Conservation (phyloP, 768 basidiomycete genomes). For the Wakefieldia striispora region DNA sequence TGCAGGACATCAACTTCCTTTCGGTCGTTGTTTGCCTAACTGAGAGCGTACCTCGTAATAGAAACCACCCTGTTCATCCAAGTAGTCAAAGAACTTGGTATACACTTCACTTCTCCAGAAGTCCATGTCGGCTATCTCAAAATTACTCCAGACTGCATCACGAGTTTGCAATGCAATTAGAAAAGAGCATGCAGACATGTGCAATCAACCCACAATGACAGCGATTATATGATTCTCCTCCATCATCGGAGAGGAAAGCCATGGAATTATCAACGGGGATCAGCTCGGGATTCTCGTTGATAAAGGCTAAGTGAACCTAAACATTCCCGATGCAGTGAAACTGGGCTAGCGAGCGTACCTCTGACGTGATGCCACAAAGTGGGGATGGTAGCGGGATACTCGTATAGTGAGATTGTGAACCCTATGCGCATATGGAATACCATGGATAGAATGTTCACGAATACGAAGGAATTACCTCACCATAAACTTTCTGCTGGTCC, state of each 20-base stretch:
- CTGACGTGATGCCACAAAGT: conserved; percentile 76
- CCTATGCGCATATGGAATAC: conserved; percentile 37
- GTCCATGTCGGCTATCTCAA: conserved; percentile 86
- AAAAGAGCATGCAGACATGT: neutral
- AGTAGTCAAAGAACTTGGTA: conserved; percentile 74
- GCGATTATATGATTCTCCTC: conserved; percentile 68
- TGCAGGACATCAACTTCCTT: neutral
- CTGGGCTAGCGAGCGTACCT: conserved; percentile 38
- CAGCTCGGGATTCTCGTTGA: conserved; percentile 57
- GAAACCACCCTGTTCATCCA: conserved; percentile 84
- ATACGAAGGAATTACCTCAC: conserved; percentile 31
- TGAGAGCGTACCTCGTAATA: conserved; percentile 72
- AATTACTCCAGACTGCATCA: conserved; percentile 64
- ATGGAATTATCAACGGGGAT: conserved; percentile 66
- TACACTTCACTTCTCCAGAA: conserved; percentile 89
- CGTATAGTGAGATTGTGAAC: conserved; percentile 76
- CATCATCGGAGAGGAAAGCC: conserved; percentile 68
- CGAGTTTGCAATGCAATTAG: conserved; percentile 5
- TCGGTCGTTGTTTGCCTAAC: neutral
- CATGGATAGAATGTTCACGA: conserved; percentile 23
- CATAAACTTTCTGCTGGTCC: conserved; percentile 79
- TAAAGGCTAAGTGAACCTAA: conserved; percentile 54
- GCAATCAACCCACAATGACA: conserved; percentile 62
- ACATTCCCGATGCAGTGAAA: neutral
- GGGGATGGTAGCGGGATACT: conserved; percentile 78